Evolutionary conservation across 805 yeast genomes (phyloP).

Genomic region (Barnettozyma sucrosica): DNA sequence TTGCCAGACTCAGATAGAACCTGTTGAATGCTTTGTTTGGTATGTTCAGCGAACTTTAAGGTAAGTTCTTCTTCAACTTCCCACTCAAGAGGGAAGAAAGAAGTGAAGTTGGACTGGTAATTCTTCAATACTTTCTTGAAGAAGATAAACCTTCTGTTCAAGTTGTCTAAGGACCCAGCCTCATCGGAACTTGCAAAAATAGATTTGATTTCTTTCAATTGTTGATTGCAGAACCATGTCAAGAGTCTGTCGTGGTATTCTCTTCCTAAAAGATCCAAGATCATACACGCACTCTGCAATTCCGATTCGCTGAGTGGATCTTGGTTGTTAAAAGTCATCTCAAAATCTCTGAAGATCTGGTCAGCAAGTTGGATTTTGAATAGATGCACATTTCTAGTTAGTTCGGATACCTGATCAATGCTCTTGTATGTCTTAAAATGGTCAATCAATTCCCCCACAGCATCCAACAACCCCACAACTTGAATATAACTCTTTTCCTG

Average conservation of each 20-base stretch:
- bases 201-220: slow-evolving; percentile 64
- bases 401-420: slow-evolving; percentile 68
- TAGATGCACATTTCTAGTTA: slow-evolving; percentile 53
- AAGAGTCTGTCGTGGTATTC: slow-evolving; percentile 54
- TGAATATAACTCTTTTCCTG: slow-evolving; percentile 43
- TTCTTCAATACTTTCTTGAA: slow-evolving; percentile 64
- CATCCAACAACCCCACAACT: slow-evolving; percentile 56
- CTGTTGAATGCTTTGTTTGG: slow-evolving; percentile 58
- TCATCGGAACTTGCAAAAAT: slow-evolving; percentile 81
- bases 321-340: slow-evolving; percentile 36
- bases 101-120: slow-evolving; percentile 45
- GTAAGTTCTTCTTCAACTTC: slow-evolving; percentile 57
- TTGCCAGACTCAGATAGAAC: slow-evolving; percentile 41
- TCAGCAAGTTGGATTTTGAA: slow-evolving; percentile 58
- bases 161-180: slow-evolving; percentile 90
- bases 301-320: slow-evolving; percentile 25
- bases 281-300: slow-evolving; percentile 59
- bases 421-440: slow-evolving; percentile 79
- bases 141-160: slow-evolving; percentile 74
- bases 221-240: slow-evolving; percentile 66
- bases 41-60: slow-evolving; percentile 56
- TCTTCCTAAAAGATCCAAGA: slow-evolving; percentile 58
- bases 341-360: slow-evolving; percentile 71
- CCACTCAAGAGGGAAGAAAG: slow-evolving; percentile 70
- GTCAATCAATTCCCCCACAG: slow-evolving; percentile 64